Base-by-base conservation (phyloP, 2,329 filamentous ascomycete genomes). In the Plenodomus tracheiphilus region DNA sequence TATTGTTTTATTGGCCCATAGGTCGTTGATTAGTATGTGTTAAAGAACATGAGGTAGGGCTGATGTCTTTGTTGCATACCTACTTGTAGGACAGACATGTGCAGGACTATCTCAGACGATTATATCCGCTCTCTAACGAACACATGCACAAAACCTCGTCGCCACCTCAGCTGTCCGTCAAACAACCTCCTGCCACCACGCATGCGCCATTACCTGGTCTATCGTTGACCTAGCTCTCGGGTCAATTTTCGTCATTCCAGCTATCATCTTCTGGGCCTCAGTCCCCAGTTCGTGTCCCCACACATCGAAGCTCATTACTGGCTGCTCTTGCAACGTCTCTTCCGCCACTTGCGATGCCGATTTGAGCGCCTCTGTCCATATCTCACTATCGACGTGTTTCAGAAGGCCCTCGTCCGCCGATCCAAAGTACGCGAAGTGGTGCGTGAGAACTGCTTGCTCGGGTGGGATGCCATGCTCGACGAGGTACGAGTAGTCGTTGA, bases 361-460 rank as follows among this genome's bases (percentile, higher is more conserved):
- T 39, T 56, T 56, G 35, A 73, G 46, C 43, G 59, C 58, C 9
- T 53, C 39, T 52, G 43, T 49, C 64, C 61, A 63, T 48, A 51
- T 46, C 38, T 71, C 62, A 47, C 56, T 55, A 35, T 58, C 49
- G 19, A 74, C 50, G 32, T 56, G 58, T 41, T 60, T 56, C 34
- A 67, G 58, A 35, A 73, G 59, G 34, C 53, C 59, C 46, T 70
- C 59, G 9, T 65, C 53, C 37, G 18, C 32, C 32, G 32, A 17
- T 17, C 32, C 64, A 58, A 74, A 73, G 52, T 67, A 72, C 35
- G 36, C 49, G 54, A 73, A 72, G 47, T 72, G 68, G 50, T 58
- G 56, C 47, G 51, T 63, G 16, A 73, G 35, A 18, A 72, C 62
- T 49, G 65, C 68, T 65, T 71, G 61, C 54, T 71, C 62, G 35